Evolutionary conservation across 2,329 filamentous ascomycete genomes (phyloP).

Genomic region (Colletotrichum caudatum): DNA sequence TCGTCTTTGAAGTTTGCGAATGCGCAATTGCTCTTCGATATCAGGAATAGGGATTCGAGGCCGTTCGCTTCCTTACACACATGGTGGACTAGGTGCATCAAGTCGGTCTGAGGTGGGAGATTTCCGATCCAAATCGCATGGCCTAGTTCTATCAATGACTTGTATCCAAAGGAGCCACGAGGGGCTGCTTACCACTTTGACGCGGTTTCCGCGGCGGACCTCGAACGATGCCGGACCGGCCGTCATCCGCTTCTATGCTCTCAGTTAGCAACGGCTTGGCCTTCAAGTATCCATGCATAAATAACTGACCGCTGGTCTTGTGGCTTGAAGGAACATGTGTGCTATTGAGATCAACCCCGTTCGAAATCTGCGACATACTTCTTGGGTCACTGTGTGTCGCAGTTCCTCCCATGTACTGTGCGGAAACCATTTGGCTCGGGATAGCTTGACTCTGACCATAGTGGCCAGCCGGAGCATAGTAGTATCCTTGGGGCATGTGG

Average conservation of each 20-base stretch:
- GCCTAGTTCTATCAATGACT: slow-evolving; percentile 59
- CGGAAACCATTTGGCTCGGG: slow-evolving; percentile 50
- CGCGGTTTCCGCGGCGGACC: slow-evolving; percentile 68
- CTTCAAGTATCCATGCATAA: too few relatives aligned
- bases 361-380: slow-evolving; percentile 41
- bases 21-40: slow-evolving; percentile 96
- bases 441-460: slow-evolving; percentile 52
- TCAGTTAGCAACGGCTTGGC: not conserved
- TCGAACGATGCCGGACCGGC: slow-evolving; percentile 59
- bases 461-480: slow-evolving; percentile 56
- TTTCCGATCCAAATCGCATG: slow-evolving; percentile 98
- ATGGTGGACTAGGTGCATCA: slow-evolving; percentile 89
- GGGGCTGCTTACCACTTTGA: slow-evolving; percentile 65
- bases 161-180: slow-evolving; percentile 31
- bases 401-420: slow-evolving; percentile 51
- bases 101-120: slow-evolving; percentile 82
- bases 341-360: slow-evolving; percentile 37
- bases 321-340: slow-evolving; percentile 3
- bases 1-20: slow-evolving; percentile 96
- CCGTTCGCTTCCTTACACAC: slow-evolving; percentile 84
- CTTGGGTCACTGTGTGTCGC: slow-evolving; percentile 46
- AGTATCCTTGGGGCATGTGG: slow-evolving; percentile 54
- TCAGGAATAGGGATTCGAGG: slow-evolving; percentile 91
- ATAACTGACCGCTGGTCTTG: slow-evolving; percentile 9
- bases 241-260: slow-evolving; percentile 43